Conservation (phyloP, 805 yeast genomes). For the Yarrowia sp. region DNA sequence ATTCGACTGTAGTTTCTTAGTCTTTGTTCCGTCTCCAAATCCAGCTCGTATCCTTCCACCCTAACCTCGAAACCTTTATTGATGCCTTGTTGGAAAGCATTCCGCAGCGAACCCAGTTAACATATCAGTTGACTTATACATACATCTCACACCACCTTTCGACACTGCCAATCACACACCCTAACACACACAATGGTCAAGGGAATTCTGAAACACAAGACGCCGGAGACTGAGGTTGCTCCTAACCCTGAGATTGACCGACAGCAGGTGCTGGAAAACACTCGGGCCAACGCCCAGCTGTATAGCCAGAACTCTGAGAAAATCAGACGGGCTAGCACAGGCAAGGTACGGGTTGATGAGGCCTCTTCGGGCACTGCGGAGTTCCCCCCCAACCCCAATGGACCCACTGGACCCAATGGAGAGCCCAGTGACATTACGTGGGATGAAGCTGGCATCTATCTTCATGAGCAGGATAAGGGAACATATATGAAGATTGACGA, state of each 20-base stretch:
- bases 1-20: no score
- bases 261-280: conserved; percentile 78
- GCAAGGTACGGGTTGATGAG: conserved; percentile 35
- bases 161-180: neutral
- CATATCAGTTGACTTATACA: conserved; percentile 6
- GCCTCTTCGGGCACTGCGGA: conserved; percentile 27
- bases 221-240: conserved; percentile 9
- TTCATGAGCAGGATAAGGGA: conserved; percentile 74
- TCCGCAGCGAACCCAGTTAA: conserved; percentile 14
- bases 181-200: conserved; percentile 13
- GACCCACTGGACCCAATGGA: neutral
- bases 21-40: no score
- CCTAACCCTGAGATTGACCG: conserved; percentile 51
- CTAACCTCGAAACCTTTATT: conserved; percentile 34
- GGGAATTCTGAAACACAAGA: conserved; percentile 31
- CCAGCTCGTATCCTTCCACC: conserved; percentile 16
- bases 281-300: conserved; percentile 69
- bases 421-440: conserved; percentile 63
- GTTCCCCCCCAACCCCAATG: neutral
- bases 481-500: conserved; percentile 88
- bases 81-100: conserved; percentile 8
- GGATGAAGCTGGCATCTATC: conserved; percentile 80
- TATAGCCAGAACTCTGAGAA: conserved; percentile 45
- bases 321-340: conserved; percentile 40
- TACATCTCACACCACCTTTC: neutral